Base-by-base conservation (phyloP, 2,329 filamentous ascomycete species). In the Zymoseptoria ardabiliae region DNA sequence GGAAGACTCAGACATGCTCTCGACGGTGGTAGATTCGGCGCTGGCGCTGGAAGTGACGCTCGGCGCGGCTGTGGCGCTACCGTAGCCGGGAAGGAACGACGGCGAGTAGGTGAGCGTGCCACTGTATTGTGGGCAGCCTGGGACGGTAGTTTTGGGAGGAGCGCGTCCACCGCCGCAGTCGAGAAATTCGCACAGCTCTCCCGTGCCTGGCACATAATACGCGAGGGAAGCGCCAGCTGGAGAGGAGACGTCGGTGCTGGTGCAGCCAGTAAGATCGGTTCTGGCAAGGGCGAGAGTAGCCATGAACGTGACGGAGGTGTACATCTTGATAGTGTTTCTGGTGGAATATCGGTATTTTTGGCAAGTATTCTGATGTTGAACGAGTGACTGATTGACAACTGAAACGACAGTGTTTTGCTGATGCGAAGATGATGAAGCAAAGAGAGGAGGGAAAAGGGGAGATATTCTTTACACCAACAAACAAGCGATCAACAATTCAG, bases 151-250 rank as follows among this genome's bases (percentile, higher is more conserved):
- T 76, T 69, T 87, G 61, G 84, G 81, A 2, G 85, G 83, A 8
- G 85, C 86, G 52, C 81, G 79, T 58, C 85, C 86, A 64, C 86
- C 86, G 59, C 86, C 85, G 73, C 86, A 88, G 79, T 88, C 85
- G 65, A 85, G 78, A 62, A 83, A 69, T 10, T 77, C 76, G 78
- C 86, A 88, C 69, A 88, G 76, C 75, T 88, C 85, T 69, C 85
- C 84, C 19, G 81, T 83, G 65, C 74, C 83, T 1, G 84, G 85
- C 56, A 86, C 80, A 72, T 83, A 87, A 77, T 78, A 88, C 67
- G 84, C 72, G 53, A 79, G 61, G 58, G 77, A 80, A 50, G 77
- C 77, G 65, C 78, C 80, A 60, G 73, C 70, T 53, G 69, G 66
- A 22, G 67, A 70, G 57, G 64, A 68, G 61, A 73, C 64, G 55